Evolutionary conservation across 75 land plant genomes (phyloP).

Genomic region (Cupressus sempervirens): DNA sequence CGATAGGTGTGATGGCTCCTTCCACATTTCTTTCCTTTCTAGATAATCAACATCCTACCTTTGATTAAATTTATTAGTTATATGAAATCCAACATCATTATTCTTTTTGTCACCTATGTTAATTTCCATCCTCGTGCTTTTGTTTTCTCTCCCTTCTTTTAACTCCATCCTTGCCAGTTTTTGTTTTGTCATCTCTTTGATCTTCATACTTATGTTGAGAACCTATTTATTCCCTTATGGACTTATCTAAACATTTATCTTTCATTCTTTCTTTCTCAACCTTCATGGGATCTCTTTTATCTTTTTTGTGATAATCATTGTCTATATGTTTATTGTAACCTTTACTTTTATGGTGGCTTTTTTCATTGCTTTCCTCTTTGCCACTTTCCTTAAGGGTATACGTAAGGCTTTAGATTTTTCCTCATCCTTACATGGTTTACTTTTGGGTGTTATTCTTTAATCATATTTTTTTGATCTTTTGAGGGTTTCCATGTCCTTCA

Average conservation of each 20-base stretch:
- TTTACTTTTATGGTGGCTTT: constrained; percentile 16
- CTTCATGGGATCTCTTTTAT: constrained; percentile 16
- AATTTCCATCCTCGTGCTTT: constrained; percentile 21
- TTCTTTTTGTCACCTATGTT: constrained; percentile 23
- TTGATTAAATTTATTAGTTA: constrained; percentile 11
- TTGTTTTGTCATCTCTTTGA: constrained; percentile 16
- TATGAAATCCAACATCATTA: constrained; percentile 15
- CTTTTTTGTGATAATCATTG: neutral
- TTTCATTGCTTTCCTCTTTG: constrained; percentile 9
- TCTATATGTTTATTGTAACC: neutral
- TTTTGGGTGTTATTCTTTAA: constrained; percentile 10
- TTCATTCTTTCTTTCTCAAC: constrained; percentile 5
- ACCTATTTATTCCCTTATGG: neutral
- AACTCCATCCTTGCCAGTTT: constrained; percentile 15
- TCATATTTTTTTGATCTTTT: constrained; percentile 12
- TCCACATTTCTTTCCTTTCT: constrained; percentile 30
- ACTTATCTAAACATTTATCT: neutral
- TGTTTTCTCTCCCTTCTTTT: constrained; percentile 22
- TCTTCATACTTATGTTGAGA: neutral
- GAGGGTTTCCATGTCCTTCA: neutral
- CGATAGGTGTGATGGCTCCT: constrained; percentile 14
- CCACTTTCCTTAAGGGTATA: neutral
- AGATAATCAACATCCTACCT: constrained; percentile 17
- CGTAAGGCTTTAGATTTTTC: constrained; percentile 15
- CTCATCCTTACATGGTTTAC: constrained; percentile 6